A percentile compares a stretch with the other conserved stretches of the same genome.
Conservation (phyloP, 2,329 filamentous ascomycete species). For the Pyricularia pennisetigena region DNA sequence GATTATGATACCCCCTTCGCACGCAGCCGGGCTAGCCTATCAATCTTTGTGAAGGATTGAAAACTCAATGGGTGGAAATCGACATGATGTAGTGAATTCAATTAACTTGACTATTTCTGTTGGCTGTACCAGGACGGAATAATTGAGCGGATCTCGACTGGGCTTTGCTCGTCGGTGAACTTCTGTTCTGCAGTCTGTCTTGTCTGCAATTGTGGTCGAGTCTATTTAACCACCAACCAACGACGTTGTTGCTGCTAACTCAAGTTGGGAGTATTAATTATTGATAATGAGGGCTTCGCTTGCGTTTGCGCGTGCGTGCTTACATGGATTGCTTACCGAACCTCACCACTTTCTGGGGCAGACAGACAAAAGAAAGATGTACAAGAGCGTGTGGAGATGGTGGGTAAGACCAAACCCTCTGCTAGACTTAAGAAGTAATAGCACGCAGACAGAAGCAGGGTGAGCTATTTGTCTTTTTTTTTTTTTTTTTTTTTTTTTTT, state of each 20-base stretch:
- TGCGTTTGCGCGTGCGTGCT: background rate
- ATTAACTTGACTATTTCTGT: background rate
- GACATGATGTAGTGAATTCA: background rate
- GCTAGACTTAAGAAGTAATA: background rate
- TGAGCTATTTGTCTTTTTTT: too few relatives aligned
- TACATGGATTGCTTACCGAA: background rate
- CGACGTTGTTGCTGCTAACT: too few relatives aligned
- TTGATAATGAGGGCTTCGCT: background rate
- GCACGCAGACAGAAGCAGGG: too few relatives aligned
- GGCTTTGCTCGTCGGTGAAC: background rate
- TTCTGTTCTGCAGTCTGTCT: background rate
- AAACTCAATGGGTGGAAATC: background rate
- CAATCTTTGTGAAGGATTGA: background rate
- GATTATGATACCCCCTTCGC: background rate
- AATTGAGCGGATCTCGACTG: background rate
- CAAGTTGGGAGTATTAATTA: too few relatives aligned
- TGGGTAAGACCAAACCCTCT: background rate
- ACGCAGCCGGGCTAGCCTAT: background rate
- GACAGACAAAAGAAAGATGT: background rate
- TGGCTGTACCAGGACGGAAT: background rate
- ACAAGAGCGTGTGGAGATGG: background rate
- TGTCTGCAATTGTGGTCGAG: too few relatives aligned
- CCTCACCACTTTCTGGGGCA: background rate
- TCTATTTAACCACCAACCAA: too few relatives aligned
- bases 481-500: background rate